These are phyloP conservation scores for Aciculoconidium aculeatum DNA, from an alignment of 805 yeast species.

Conservation along the genomic window DNA sequence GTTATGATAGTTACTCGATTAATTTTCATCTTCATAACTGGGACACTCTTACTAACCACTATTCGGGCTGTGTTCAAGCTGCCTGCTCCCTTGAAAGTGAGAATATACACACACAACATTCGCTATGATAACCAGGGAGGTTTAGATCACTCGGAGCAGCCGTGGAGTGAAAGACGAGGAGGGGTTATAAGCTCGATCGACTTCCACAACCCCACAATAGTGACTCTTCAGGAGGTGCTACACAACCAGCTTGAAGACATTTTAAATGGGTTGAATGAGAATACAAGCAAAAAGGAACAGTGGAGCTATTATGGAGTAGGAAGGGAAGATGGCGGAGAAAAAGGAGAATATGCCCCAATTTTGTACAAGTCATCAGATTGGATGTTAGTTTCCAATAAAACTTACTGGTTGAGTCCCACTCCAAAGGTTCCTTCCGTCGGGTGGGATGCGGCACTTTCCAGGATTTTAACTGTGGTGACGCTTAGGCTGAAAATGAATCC, in stretches of 20 bases:
- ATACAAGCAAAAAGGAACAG: constrained; percentile 14
- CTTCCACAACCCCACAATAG: constrained; percentile 35
- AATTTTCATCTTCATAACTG: no score
- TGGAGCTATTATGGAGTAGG: constrained; percentile 38
- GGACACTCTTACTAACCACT: no score
- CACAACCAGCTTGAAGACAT: constrained; percentile 31
- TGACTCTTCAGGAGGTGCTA: constrained; percentile 35
- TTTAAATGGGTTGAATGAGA: constrained; percentile 18
- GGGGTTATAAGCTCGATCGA: constrained; percentile 36
- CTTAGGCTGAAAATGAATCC: constrained; percentile 27
- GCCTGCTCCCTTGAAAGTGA: constrained; percentile 7
- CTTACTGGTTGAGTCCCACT: constrained; percentile 38
- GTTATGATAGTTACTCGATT: no score
- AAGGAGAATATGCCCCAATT: constrained; percentile 35
- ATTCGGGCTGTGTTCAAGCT: no score
- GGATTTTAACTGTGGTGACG: constrained; percentile 36
- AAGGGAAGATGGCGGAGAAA: constrained; percentile 23
- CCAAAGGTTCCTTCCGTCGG: constrained; percentile 33
- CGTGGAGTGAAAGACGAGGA: constrained; percentile 39
- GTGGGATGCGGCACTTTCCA: constrained; percentile 39
- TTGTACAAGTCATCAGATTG: constrained; percentile 28
- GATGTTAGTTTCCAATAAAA: constrained; percentile 22
- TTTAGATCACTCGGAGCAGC: constrained; percentile 33
- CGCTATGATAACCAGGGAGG: constrained; percentile 34
- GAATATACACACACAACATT: constrained; percentile 40